phyloP scores from a whole-genome alignment of 2,329 filamentous ascomycete species.

The Venturia nashicola region DNA sequence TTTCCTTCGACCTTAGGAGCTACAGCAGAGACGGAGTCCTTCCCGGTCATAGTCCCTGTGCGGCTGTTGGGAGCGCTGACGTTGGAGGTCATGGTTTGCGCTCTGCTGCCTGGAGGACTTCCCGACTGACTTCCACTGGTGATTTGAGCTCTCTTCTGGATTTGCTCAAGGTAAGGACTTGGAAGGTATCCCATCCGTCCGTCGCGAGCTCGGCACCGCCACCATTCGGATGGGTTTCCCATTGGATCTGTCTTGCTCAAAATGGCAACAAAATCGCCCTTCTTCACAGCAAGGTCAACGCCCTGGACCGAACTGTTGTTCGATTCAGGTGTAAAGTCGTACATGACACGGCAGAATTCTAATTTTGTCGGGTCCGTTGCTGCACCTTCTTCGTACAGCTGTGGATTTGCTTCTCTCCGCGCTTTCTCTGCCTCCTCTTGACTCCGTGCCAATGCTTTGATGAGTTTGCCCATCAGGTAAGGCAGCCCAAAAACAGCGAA shows the following conservation, averaged over 20 bases:
- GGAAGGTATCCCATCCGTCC: slow-evolving; percentile 87
- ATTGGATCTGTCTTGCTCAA: slow-evolving; percentile 85
- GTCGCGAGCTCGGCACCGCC: slow-evolving; percentile 84
- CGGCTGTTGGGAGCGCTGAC: slow-evolving; percentile 24
- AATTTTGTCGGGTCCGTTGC: slow-evolving; percentile 78
- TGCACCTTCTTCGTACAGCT: slow-evolving; percentile 29
- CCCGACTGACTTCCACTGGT: slow-evolving; percentile 27
- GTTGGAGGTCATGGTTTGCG: slow-evolving; percentile 43
- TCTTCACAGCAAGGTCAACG: slow-evolving; percentile 82
- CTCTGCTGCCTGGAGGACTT: slow-evolving; percentile 34
- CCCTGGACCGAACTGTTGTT: slow-evolving; percentile 43
- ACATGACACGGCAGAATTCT: slow-evolving; percentile 89
- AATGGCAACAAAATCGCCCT: slow-evolving; percentile 90
- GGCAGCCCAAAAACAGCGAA: slow-evolving; percentile 89
- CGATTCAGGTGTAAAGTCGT: slow-evolving; percentile 80
- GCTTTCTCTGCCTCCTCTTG: slow-evolving; percentile 72
- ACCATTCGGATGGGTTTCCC: slow-evolving; percentile 91
- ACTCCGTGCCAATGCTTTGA: slow-evolving; percentile 67
- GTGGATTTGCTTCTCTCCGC: slow-evolving; percentile 38
- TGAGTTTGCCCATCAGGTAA: slow-evolving; percentile 94
- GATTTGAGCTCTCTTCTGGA: slow-evolving; percentile 43
- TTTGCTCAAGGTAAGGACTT: slow-evolving; percentile 73
- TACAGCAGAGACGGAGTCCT: slow-evolving; percentile 25
- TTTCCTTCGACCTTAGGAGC: slow-evolving; percentile 43
- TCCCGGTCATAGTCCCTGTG: slow-evolving; percentile 33